Conservation (phyloP, 768 basidiomycete species). For the Kwoniella sp. region DNA sequence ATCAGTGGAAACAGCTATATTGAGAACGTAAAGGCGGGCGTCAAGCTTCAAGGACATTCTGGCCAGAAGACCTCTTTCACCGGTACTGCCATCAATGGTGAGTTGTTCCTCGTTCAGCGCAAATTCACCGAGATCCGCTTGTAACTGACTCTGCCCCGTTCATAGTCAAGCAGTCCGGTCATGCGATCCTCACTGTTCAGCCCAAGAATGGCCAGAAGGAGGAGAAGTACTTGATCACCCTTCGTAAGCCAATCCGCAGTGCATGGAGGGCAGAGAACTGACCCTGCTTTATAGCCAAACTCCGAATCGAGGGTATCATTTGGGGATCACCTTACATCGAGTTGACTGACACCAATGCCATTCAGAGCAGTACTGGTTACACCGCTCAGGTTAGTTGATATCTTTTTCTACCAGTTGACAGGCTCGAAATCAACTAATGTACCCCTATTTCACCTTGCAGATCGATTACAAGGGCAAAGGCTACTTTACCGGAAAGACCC, state of each 20-base stretch:
- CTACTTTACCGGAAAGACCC: conserved; percentile 90
- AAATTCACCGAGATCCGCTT: not conserved
- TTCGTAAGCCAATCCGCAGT: conserved; percentile 59
- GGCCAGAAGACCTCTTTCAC: conserved; percentile 96
- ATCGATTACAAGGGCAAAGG: conserved; percentile 97
- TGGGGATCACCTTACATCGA: conserved; percentile 92
- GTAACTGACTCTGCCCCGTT: not conserved
- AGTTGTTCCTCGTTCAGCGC: conserved; percentile 11
- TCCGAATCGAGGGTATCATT: conserved; percentile 85
- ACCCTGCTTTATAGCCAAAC: conserved; percentile 59
- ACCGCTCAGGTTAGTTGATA: conserved; percentile 60
- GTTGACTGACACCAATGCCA: conserved; percentile 77
- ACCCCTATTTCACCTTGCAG: conserved; percentile 35
- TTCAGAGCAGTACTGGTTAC: conserved; percentile 69
- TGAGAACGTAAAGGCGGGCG: conserved; percentile 73
- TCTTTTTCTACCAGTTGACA: not conserved
- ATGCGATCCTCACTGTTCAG: conserved; percentile 76
- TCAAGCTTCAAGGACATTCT: conserved; percentile 80
- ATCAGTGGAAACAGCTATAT: conserved; percentile 67
- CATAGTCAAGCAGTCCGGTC: conserved; percentile 92
- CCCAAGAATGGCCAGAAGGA: conserved; percentile 62
- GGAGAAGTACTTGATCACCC: conserved; percentile 83
- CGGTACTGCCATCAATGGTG: conserved; percentile 61
- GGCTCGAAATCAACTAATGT: not conserved
- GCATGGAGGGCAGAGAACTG: not conserved